Conservation (phyloP, 2,329 filamentous ascomycete genomes). For the Pyricularia sp. region DNA sequence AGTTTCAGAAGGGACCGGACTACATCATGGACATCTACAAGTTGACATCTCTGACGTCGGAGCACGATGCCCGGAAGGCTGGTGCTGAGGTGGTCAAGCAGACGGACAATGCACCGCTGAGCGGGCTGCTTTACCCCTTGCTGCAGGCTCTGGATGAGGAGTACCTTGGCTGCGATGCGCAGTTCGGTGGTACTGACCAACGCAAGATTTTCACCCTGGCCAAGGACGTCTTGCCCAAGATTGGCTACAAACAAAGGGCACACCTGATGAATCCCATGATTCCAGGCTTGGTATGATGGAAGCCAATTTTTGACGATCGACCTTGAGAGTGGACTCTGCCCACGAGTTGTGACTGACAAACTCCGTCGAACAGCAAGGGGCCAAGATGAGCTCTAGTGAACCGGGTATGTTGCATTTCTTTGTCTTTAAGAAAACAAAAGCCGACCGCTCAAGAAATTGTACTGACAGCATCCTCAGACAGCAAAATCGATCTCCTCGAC, state of each 20-base stretch:
- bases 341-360: not conserved
- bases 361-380: conserved; percentile 34
- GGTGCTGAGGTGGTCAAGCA: conserved; percentile 94
- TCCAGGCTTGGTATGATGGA: conserved; percentile 45
- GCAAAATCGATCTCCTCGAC: conserved; percentile 91
- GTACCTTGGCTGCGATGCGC: conserved; percentile 74
- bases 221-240: conserved; percentile 68
- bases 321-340: not conserved
- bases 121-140: conserved; percentile 68
- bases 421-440: not conserved
- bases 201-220: conserved; percentile 81
- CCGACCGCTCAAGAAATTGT: not conserved
- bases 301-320: not conserved
- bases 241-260: conserved; percentile 64
- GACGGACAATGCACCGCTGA: conserved; percentile 59
- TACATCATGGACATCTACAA: conserved; percentile 88
- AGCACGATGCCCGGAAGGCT: conserved; percentile 78
- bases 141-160: conserved; percentile 88
- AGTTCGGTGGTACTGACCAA: conserved; percentile 82
- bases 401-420: conserved; percentile 29
- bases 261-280: conserved; percentile 61
- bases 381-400: conserved; percentile 76
- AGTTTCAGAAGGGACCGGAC: conserved; percentile 58
- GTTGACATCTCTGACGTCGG: conserved; percentile 54
- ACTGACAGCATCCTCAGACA: conserved; percentile 35